Base-by-base conservation (phyloP, 2,329 filamentous ascomycete species). In the Periconia digitata region DNA sequence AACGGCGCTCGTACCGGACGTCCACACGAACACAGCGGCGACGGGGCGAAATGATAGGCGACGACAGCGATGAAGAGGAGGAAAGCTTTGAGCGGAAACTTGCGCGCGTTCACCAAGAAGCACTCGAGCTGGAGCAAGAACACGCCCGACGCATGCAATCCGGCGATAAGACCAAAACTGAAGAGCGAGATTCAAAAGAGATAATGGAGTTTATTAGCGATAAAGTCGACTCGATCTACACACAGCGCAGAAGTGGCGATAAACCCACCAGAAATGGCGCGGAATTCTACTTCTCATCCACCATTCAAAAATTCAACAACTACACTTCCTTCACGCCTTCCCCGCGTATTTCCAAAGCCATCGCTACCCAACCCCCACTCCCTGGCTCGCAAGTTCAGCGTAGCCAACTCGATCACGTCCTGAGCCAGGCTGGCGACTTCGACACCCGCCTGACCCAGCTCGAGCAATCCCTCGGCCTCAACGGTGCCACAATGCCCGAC, bases 391-490 rank as follows among this genome's bases (percentile, higher is more conserved):
- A 70, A 38, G 52, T 69, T 10, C 67, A 69, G 50, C 59, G 44
- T 43, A 57, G 47, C 12, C 67, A 71, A 27, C 51, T 72, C 17
- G 68, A 74, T 8, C 86, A 90, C 62, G 83, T 86, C 21, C 78
- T 96, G 29, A 84, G 85, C 27, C 89, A 91, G 69, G 87, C 90
- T 6, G 89, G 92, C 20, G 88, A 94, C 54, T 96, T 99, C 62
- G 92, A 97, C 66, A 81, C 83, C 23, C 84, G 94, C 5, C 82
- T 99, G 17, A 76, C 86, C 2, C 76, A 87, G 23, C 77, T 99
- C 40, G 94, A 99, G 74, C 85, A 85, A 57, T 82, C 85, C 1
- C 81, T 99, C 22, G 94, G 94, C 8, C 81, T 96, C 41, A 87
- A 85, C 35, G 85, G 85, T 18, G 83, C 85, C 0, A 80, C 84